These are phyloP conservation scores for Leccinum angustisporum DNA, from an alignment of 1,284 basidiomycete species.

Conservation along the genomic window DNA sequence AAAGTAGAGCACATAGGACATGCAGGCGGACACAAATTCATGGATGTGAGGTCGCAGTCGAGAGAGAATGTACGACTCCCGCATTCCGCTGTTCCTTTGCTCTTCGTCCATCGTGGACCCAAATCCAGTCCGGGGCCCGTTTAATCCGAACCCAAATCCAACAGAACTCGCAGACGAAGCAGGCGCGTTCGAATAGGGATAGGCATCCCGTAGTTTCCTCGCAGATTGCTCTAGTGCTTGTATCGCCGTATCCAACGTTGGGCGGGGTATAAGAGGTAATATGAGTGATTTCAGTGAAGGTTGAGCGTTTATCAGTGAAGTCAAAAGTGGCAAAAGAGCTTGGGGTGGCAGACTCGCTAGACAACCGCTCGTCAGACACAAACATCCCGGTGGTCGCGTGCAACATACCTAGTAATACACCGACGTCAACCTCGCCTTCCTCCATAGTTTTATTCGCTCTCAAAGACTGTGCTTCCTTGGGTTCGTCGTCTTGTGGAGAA, in stretches of 20 bases:
- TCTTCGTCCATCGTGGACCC: constrained; percentile 28
- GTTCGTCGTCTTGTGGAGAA: constrained; percentile 38
- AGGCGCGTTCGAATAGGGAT: constrained; percentile 67
- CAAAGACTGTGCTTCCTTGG: constrained; percentile 38
- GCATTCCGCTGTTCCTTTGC: constrained; percentile 49
- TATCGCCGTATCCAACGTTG: constrained; percentile 69
- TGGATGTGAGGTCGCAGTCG: constrained; percentile 71
- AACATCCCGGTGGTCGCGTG: constrained; percentile 1
- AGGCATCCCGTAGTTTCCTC: constrained; percentile 73
- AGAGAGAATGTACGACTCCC: constrained; percentile 72
- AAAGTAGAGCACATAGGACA: constrained; percentile 81
- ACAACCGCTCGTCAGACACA: constrained; percentile 17
- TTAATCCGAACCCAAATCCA: constrained; percentile 49
- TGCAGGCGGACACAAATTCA: constrained; percentile 71
- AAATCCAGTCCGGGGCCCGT: constrained; percentile 25
- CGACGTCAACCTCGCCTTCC: constrained; percentile 64
- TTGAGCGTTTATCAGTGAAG: constrained; percentile 59
- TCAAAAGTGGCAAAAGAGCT: constrained; percentile 69
- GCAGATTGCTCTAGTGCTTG: constrained; percentile 67
- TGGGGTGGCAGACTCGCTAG: constrained; percentile 71
- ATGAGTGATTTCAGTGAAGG: constrained; percentile 68
- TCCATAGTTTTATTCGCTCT: constrained; percentile 49
- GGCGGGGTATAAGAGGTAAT: constrained; percentile 73
- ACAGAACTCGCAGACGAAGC: constrained; percentile 41
- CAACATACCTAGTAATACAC: constrained; percentile 67